Percentiles rank a stretch among this genome's conserved stretches.
Conservation (phyloP, 2,329 filamentous ascomycete species). For the Ceratocystis destructans region DNA sequence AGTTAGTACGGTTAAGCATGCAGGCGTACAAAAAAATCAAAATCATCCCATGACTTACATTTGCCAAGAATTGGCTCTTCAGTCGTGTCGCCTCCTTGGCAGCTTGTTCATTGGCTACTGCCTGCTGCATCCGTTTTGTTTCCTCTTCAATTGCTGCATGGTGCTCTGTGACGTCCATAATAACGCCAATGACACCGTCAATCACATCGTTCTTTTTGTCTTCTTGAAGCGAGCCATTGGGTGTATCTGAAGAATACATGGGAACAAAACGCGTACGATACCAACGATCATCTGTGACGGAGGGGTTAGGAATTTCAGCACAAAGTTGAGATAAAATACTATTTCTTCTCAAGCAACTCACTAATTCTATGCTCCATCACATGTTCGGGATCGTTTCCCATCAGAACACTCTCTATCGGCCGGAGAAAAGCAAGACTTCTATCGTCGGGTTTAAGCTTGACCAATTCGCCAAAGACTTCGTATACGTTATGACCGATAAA, state of each 20-base stretch:
- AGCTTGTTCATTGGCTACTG: constrained; percentile 61
- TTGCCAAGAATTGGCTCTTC: constrained; percentile 67
- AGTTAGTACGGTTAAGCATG: not conserved
- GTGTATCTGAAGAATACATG: constrained; percentile 32
- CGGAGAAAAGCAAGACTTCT: constrained; percentile 38
- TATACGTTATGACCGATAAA: constrained; percentile 50
- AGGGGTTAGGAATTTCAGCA: constrained; percentile 14
- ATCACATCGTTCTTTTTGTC: constrained; percentile 32
- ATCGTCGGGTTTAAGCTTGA: constrained; percentile 26
- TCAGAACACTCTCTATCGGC: constrained; percentile 51
- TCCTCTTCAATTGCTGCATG: constrained; percentile 50
- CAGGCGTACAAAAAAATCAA: not conserved
- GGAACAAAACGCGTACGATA: constrained; percentile 61
- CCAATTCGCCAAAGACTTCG: constrained; percentile 45
- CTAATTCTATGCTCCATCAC: constrained; percentile 49
- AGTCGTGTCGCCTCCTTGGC: constrained; percentile 68
- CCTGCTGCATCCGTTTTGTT: constrained; percentile 53
- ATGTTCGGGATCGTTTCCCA: constrained; percentile 44
- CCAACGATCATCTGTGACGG: constrained; percentile 41
- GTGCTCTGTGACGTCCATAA: constrained; percentile 65
- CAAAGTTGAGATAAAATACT: not conserved
- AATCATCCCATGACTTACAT: constrained; percentile 28
- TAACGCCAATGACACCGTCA: constrained; percentile 63
- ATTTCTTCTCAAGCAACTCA: constrained; percentile 23
- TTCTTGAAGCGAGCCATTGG: constrained; percentile 3